Conservation (phyloP, 2,329 filamentous ascomycete species). For the Diaporthe batatas region DNA sequence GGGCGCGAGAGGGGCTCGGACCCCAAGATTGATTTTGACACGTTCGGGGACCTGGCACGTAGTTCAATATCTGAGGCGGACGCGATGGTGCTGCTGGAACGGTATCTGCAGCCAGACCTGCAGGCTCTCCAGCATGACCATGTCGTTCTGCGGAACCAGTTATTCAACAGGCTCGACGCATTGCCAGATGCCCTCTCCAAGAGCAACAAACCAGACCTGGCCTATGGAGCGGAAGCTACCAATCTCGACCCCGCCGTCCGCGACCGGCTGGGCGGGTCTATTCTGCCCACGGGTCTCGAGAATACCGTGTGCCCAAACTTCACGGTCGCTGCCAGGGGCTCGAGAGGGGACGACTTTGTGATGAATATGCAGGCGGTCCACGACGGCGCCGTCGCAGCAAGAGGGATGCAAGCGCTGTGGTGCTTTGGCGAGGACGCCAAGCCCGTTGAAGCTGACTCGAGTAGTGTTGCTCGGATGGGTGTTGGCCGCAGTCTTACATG, state of each 20-base stretch:
- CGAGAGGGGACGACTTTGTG: not conserved
- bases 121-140: no score
- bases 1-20: no score
- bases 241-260: not conserved
- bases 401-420: not conserved
- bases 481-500: no score
- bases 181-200: no score
- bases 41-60: no score
- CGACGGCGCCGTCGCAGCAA: not conserved
- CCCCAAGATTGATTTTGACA: no score
- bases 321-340: not conserved
- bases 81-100: no score
- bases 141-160: no score
- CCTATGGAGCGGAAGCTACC: not conserved
- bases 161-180: no score
- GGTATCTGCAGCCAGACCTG: no score
- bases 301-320: not conserved
- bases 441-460: not conserved
- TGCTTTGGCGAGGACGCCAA: not conserved
- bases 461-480: no score
- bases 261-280: not conserved
- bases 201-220: not conserved
- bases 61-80: no score
- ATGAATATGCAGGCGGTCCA: not conserved
- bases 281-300: not conserved